These are phyloP conservation scores for Aspergillus aculeatinus DNA, from an alignment of 2,329 filamentous ascomycete genomes.

Conservation along the genomic window DNA sequence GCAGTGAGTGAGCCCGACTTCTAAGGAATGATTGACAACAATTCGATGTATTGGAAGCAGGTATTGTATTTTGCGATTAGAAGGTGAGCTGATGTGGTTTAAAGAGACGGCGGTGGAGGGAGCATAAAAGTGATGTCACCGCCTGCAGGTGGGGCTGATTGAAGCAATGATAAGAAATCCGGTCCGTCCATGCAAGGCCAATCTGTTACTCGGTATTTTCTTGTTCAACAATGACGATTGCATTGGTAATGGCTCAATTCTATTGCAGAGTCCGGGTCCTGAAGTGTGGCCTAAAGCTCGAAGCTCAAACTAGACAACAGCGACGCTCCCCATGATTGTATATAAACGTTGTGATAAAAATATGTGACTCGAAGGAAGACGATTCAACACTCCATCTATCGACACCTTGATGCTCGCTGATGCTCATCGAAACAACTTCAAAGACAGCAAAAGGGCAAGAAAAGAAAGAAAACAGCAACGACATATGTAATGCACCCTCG, in stretches of 20 bases:
- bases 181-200: not conserved
- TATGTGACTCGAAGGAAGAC: slow-evolving; percentile 16
- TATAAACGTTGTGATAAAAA: not conserved
- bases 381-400: slow-evolving; percentile 23
- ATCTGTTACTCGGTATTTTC: not conserved
- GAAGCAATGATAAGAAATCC: slow-evolving; percentile 9
- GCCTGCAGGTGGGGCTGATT: slow-evolving; percentile 30
- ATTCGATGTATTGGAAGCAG: not conserved
- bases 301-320: slow-evolving; percentile 1
- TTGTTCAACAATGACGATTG: slow-evolving; percentile 5
- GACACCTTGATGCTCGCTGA: slow-evolving; percentile 34
- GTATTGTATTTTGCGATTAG: not conserved
- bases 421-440: slow-evolving; percentile 24
- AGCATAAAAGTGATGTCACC: slow-evolving; percentile 35
- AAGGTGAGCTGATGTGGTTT: not conserved
- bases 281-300: not conserved
- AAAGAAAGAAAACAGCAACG: slow-evolving; percentile 11
- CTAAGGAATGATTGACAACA: not conserved
- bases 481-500: slow-evolving; percentile 23
- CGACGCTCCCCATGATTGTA: not conserved
- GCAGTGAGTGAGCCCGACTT: not conserved
- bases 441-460: slow-evolving; percentile 8
- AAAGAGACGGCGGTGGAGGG: slow-evolving; percentile 4
- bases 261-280: not conserved
- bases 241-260: not conserved